Base-by-base conservation (phyloP, 768 basidiomycete genomes). In the Russula vinacea region DNA sequence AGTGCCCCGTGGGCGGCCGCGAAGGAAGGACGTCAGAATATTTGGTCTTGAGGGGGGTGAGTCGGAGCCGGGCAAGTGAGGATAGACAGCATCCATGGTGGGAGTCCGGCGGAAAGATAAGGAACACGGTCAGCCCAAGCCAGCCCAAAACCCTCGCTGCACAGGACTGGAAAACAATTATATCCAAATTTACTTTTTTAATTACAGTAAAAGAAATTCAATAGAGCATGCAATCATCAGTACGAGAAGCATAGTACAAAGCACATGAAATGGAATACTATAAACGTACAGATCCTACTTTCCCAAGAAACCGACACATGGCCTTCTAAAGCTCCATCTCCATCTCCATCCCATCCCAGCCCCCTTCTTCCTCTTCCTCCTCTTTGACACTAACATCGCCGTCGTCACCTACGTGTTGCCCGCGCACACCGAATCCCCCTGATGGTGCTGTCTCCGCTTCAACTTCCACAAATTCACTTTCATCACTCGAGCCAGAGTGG, bases 21-120 rank as follows among this genome's bases (percentile, higher is more conserved):
- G 84, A 65, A 91, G 79, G 74, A 90, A 84, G 57, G 85, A 85
- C 63, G 87, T 84, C 53, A 91, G 80, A 73, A 91, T 89, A 65
- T 85, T 85, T 62, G 83, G 78, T 62, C 88, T 79, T 39, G 80
- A 74, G 44, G 75, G 72, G 44, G 75, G 72, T 1, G 64, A 65
- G 49, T 65, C 64, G 19, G 64, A 61, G 10, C 40, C 33, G 59
- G 61, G 13, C 16, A 29, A 4, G 40, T 60, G 60, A 14, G 60
- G 59, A 37, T 49, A 52, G 29, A 55, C 37, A n/a, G 37, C 35
- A 24, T 64, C 64, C 64, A 61, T 65, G 32, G n/a, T n/a, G 9
- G 11, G 45, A 22, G 45, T 16, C 16, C 10, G 39, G 53, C 13
- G 42, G 53, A 17, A 44, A 53, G 29, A 17, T 22, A 32, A 14